phyloP scores from a whole-genome alignment of 768 basidiomycete genomes.

The Lentinula guzmanii region DNA sequence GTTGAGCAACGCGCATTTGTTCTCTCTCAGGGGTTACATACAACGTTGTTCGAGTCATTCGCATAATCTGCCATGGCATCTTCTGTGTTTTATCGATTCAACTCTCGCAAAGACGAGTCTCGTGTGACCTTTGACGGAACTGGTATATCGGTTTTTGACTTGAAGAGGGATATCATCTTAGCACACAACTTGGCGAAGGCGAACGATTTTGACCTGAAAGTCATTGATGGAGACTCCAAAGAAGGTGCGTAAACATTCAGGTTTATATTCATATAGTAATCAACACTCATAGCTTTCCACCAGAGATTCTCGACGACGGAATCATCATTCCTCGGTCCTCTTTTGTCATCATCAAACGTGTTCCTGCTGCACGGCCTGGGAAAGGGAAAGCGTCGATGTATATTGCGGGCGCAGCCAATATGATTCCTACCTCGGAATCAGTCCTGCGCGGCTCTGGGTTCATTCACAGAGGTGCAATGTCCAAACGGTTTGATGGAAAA shows the following conservation, averaged over 20 bases:
- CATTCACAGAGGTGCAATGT: conserved; percentile 76
- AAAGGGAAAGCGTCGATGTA: conserved; percentile 26
- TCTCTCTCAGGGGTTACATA: background rate
- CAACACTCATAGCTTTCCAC: background rate
- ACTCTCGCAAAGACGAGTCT: conserved; percentile 90
- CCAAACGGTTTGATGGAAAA: conserved; percentile 85
- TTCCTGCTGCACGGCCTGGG: conserved; percentile 42
- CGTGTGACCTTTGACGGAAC: conserved; percentile 97
- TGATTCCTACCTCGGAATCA: conserved; percentile 44
- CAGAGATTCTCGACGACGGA: conserved; percentile 87
- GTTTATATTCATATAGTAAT: background rate
- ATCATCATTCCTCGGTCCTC: conserved; percentile 91
- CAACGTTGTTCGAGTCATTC: background rate
- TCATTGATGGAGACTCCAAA: conserved; percentile 79
- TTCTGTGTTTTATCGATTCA: conserved; percentile 98
- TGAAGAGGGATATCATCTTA: conserved; percentile 97
- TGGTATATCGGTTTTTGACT: conserved; percentile 97
- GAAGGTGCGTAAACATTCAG: conserved; percentile 60
- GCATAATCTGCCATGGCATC: conserved; percentile 55
- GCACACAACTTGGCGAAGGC: conserved; percentile 95
- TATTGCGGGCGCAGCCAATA: conserved; percentile 33
- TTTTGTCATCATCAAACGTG: conserved; percentile 87
- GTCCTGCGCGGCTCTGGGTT: conserved; percentile 34
- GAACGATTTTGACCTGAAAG: conserved; percentile 91
- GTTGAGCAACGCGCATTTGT: no score